Percentiles rank a stretch among this genome's conserved stretches.
These are phyloP conservation scores for Nephelium lappaceum DNA, from an alignment of 345 rosid species.

Conservation along the genomic window DNA sequence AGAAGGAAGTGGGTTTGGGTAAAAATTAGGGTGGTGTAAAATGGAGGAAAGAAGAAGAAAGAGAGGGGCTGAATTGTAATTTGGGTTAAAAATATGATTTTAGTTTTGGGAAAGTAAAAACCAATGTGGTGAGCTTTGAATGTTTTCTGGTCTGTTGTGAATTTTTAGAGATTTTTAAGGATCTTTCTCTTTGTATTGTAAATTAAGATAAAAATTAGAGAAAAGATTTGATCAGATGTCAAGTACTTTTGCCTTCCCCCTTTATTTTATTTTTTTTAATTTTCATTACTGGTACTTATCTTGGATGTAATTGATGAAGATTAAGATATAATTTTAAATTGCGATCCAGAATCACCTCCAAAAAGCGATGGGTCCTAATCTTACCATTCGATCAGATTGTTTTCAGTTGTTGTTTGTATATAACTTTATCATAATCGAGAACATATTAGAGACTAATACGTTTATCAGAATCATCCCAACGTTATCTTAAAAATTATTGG, in stretches of 20 bases:
- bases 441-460: too few relatives aligned
- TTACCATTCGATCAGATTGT: too few relatives aligned
- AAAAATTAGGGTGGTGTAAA: background rate
- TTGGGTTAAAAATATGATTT: background rate
- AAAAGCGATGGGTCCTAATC: too few relatives aligned
- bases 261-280: background rate
- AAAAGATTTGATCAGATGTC: background rate
- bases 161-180: background rate
- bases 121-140: conserved; percentile 1
- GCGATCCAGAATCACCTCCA: too few relatives aligned
- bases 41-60: background rate
- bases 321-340: too few relatives aligned
- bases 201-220: conserved; percentile 7
- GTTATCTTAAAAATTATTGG: too few relatives aligned
- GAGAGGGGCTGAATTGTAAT: conserved; percentile 7
- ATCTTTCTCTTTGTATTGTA: conserved; percentile 2
- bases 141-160: conserved; percentile 27
- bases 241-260: conserved; percentile 4
- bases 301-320: too few relatives aligned
- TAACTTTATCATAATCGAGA: too few relatives aligned
- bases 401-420: too few relatives aligned
- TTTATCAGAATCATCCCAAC: too few relatives aligned
- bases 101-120: background rate
- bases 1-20: background rate
- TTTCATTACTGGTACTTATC: too few relatives aligned